A percentile compares a stretch with the other conserved stretches of the same genome.
Evolutionary conservation across 192 early-diverging fungal species (phyloP).

Genomic region (Dissophora globulifera): DNA sequence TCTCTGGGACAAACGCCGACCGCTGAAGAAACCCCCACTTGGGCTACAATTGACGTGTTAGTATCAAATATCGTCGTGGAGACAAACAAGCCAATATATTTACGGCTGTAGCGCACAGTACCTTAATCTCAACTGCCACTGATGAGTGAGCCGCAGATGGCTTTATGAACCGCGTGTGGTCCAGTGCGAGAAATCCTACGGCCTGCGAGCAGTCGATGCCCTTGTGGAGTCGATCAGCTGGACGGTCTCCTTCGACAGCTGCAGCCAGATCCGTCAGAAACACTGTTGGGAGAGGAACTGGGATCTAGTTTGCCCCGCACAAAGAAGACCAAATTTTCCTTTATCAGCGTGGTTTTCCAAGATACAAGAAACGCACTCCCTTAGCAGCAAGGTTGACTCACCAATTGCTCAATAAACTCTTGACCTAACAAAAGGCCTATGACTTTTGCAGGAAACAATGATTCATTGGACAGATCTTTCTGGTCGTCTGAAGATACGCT

Average conservation of each 20-base stretch:
- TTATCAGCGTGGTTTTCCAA: too few species aligned
- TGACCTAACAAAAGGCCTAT: conserved; percentile 59
- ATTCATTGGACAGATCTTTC: conserved; percentile 24
- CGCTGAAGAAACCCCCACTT: conserved; percentile 79
- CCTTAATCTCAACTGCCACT: conserved; percentile 68
- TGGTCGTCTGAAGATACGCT: too few species aligned
- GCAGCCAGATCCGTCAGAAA: conserved; percentile 58
- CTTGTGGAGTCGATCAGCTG: conserved; percentile 54
- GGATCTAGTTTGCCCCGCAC: conserved; percentile 11
- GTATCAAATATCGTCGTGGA: neutral
- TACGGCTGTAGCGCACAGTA: too few species aligned
- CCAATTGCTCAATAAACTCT: conserved; percentile 59
- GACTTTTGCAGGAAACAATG: conserved; percentile 51
- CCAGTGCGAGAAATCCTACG: conserved; percentile 57
- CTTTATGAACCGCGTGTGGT: conserved; percentile 52
- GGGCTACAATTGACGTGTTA: conserved; percentile 53
- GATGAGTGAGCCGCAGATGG: conserved; percentile 15
- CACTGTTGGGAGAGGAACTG: conserved; percentile 31
- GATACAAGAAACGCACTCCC: too few species aligned
- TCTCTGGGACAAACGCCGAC: conserved; percentile 50
- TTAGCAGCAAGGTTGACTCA: conserved; percentile 6
- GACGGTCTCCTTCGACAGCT: conserved; percentile 52
- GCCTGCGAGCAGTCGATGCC: conserved; percentile 58
- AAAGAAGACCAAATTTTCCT: too few species aligned
- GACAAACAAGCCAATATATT: too few species aligned